phyloP scores from a whole-genome alignment of 192 early-diverging fungal species.

The Entomortierella parvispora region DNA sequence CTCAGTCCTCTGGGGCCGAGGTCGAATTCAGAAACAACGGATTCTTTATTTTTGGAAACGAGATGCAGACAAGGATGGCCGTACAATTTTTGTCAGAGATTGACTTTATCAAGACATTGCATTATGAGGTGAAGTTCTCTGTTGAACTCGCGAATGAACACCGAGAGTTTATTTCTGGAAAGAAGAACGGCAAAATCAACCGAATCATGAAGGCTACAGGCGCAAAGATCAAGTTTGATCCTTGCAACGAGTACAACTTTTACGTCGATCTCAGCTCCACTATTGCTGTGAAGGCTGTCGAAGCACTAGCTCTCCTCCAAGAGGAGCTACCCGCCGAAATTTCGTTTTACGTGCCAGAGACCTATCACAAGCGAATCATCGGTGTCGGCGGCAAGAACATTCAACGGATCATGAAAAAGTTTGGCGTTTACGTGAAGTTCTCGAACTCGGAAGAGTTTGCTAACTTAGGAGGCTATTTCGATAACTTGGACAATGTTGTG shows the following conservation, averaged over 20 bases:
- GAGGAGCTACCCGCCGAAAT: conserved; percentile 86
- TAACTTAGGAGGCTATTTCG: conserved; percentile 77
- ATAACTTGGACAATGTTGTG: conserved; percentile 86
- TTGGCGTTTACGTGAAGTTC: conserved; percentile 86
- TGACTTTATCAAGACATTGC: conserved; percentile 59
- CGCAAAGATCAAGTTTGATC: conserved; percentile 71
- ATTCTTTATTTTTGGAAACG: conserved; percentile 75
- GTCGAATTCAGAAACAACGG: conserved; percentile 61
- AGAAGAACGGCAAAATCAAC: conserved; percentile 90
- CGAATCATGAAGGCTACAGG: conserved; percentile 75
- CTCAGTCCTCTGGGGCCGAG: conserved; percentile 63
- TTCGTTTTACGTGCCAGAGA: conserved; percentile 81
- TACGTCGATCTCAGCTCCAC: conserved; percentile 72
- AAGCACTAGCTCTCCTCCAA: conserved; percentile 70
- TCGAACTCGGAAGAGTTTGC: conserved; percentile 79
- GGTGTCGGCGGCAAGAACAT: conserved; percentile 87
- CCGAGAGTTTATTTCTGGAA: conserved; percentile 85
- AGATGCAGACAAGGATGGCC: conserved; percentile 65
- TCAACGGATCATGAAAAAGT: conserved; percentile 87
- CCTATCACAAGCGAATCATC: conserved; percentile 83
- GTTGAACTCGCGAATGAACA: conserved; percentile 80
- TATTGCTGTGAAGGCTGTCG: conserved; percentile 60
- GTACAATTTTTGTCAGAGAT: conserved; percentile 63
- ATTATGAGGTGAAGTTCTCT: conserved; percentile 71
- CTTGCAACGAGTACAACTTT: conserved; percentile 78